Base-by-base conservation (phyloP, 768 basidiomycete genomes). In the Lyophyllum semitale region DNA sequence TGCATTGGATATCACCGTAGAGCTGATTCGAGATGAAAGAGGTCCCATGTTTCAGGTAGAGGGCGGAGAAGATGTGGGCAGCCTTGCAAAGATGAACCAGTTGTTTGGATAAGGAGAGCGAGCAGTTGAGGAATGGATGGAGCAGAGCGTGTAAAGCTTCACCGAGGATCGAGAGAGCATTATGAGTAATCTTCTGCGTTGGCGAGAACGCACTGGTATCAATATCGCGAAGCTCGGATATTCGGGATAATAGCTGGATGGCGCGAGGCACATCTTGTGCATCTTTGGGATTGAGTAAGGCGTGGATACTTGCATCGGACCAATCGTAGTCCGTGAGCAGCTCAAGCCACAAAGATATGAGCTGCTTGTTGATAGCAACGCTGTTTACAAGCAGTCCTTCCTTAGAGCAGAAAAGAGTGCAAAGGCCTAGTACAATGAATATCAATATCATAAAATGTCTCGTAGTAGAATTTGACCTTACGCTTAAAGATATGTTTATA, bases 261-360 rank as follows among this genome's bases (percentile, higher is more conserved):
- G 69, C 68, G n/a, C 61, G 54, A 1, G 71, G 71, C 20, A 73
- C 71, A 56, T 73, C 63, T 54, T 73, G 71, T 17, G 60, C 50
- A 53, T 68, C 68, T 29, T 65, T 64, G 0, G 68, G 71, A 41
- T 62, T 60, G 4, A 72, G 58, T 12, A 73, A 62, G 43, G 37
- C 54, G 9, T 61, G 50, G 0, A 68, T 58, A 17, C 48, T 38
- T 11, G 64, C 35, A 8, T 11, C 63, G 0, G 68, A 63, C 62
- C 70, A 69, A 32, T 71, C 67, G 30, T 66, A 47, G 29, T 54
- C 56, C 1, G 55, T 60, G 6, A 69, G 59, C 12, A 43, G 47
- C n/a, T 60, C 62, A 18, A 69, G 57, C 53, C 56, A 68, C 17
- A 27, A 17, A 0, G 55, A 30, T n/a, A 69, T 59, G 3, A 66